phyloP scores from a whole-genome alignment of 345 rosid species.

The Psidium guajava region DNA sequence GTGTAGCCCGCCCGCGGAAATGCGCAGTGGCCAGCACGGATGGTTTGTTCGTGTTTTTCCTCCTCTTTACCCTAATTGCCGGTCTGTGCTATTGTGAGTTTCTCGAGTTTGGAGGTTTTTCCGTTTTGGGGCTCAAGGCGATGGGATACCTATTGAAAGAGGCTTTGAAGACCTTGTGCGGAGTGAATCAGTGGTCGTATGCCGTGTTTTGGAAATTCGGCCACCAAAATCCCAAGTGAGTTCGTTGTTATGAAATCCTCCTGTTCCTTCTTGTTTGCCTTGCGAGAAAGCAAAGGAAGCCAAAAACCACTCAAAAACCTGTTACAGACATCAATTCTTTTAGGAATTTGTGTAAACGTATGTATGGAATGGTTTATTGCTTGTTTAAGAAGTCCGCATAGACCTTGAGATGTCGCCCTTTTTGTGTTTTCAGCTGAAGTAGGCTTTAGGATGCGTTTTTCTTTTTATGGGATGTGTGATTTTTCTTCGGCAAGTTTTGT shows the following conservation, averaged over 20 bases:
- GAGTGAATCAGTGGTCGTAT: slow-evolving; percentile 63
- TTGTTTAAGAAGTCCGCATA: not conserved
- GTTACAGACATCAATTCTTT: not conserved
- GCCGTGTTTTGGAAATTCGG: slow-evolving; percentile 97
- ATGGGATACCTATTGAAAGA: slow-evolving; percentile 76
- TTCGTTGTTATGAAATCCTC: slow-evolving; percentile 7
- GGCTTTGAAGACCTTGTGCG: slow-evolving; percentile 68
- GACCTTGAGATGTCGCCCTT: not conserved
- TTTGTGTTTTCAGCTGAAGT: not conserved
- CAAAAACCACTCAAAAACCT: not conserved
- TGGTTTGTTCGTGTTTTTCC: not conserved
- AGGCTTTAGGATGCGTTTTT: not conserved
- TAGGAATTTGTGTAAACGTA: not conserved
- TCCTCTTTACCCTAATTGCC: not conserved
- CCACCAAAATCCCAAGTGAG: slow-evolving; percentile 75
- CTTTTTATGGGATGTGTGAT: not conserved
- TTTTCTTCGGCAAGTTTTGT: not conserved
- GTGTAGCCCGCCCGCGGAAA: not conserved
- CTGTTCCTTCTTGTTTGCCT: not conserved
- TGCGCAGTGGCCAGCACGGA: not conserved
- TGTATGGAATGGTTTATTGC: not conserved
- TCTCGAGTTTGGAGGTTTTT: not conserved
- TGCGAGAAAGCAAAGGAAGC: not conserved
- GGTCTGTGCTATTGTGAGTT: not conserved
- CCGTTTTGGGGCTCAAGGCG: not conserved